Evolutionary conservation across 2,329 filamentous ascomycete genomes (phyloP).

Genomic region (Graphilbum ipis-grandicollis): DNA sequence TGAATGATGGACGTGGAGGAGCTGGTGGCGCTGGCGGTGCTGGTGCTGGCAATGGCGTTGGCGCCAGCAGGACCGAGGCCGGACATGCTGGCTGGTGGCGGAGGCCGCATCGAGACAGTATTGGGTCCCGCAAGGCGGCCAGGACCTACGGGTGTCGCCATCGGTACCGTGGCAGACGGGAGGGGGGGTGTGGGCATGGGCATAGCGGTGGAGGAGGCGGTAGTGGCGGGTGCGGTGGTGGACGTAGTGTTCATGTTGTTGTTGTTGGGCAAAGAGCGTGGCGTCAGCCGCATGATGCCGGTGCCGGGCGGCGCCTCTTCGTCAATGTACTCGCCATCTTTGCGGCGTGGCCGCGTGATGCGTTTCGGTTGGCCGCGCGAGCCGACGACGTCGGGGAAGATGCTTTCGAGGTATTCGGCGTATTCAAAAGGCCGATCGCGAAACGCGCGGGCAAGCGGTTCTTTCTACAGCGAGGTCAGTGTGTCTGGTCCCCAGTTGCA

Average conservation of each 20-base stretch:
- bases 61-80: background rate
- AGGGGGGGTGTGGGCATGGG: no score
- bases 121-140: no score
- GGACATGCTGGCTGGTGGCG: background rate
- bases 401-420: constrained; percentile 41
- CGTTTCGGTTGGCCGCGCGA: constrained; percentile 42
- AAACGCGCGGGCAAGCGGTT: constrained; percentile 38
- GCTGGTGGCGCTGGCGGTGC: constrained; percentile 8
- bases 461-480: constrained; percentile 22
- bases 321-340: constrained; percentile 26
- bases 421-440: constrained; percentile 41
- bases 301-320: constrained; percentile 29
- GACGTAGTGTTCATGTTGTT: no score
- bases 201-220: no score
- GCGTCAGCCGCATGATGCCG: constrained; percentile 24
- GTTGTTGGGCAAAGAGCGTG: no score
- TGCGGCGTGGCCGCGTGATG: constrained; percentile 36
- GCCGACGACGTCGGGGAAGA: constrained; percentile 42
- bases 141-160: background rate
- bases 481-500: constrained; percentile 2
- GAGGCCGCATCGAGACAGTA: no score
- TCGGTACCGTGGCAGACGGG: background rate
- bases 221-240: no score
- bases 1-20: constrained; percentile 1
- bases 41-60: constrained; percentile 6